Evolutionary conservation across 768 basidiomycete genomes (phyloP), one percentile per base, ranked within the genome.

Genomic region (Pisolithus marmoratus): DNA sequence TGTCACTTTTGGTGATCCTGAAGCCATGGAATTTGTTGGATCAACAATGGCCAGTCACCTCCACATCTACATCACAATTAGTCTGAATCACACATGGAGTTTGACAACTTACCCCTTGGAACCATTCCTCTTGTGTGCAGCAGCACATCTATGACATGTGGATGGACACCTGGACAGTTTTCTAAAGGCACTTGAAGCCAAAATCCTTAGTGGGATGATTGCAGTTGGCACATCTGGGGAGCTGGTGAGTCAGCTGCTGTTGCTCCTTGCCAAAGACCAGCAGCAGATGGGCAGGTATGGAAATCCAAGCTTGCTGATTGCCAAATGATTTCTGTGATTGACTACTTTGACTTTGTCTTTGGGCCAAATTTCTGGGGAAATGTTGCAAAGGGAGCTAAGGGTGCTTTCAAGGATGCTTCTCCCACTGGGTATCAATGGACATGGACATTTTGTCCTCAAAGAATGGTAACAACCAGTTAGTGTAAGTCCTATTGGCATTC

Each of bases 221-320:
- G 37, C 53, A 11, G 43, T 53, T 4, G 54, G 52, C 7, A 24
- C 49, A 14, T 20, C 15, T 8, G 55, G 58, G n/a, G 58, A 57
- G 41, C 49, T 59, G 5, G 45, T 26, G 9, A 57, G n/a, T n/a
- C n/a, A n/a, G n/a, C n/a, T n/a, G n/a, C n/a, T n/a, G n/a, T n/a
- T n/a, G n/a, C n/a, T n/a, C 4, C 45, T 54, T 11, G 56, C 56
- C 1, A 54, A 54, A 22, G 56, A 57, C n/a, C n/a, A n/a, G n/a
- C n/a, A n/a, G 15, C 15, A 8, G 23, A 29, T 5, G 26, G 29
- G 26, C 27, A 20, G 19, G 8, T 5, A 12, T 40, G 34, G 44
- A 26, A 54, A 8, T 8, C 14, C 7, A 38, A 54, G 31, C 22
- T 56, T 1, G 14, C 34, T 7, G 43, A 56, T 27, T 58, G 55